These are phyloP conservation scores for Solanum corneliomulleri DNA, from an alignment of 257 asterid genomes.

Conservation along the genomic window DNA sequence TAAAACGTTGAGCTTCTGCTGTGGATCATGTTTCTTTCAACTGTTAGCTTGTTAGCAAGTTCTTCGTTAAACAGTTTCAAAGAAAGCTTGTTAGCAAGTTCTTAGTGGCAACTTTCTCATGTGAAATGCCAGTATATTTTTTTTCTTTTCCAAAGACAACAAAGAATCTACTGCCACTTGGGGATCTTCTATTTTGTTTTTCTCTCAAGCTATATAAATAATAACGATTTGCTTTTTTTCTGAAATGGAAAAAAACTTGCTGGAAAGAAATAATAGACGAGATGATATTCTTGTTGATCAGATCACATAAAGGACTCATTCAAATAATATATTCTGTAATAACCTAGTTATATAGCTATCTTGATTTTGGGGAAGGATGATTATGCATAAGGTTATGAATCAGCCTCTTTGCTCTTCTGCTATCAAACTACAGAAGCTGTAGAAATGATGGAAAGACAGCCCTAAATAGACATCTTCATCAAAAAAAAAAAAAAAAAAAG, in stretches of 20 bases:
- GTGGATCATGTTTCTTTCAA: background rate
- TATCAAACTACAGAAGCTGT: background rate
- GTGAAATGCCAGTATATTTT: background rate
- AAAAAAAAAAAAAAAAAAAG: too few species aligned
- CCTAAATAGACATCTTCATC: background rate
- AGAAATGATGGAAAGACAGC: background rate
- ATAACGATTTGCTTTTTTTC: background rate
- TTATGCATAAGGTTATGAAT: background rate
- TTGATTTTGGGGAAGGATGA: background rate
- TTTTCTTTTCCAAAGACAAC: background rate
- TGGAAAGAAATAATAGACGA: background rate
- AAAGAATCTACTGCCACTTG: background rate
- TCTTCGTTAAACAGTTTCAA: background rate
- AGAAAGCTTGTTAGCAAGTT: background rate
- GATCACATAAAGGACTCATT: background rate
- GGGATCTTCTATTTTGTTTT: background rate
- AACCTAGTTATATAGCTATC: background rate
- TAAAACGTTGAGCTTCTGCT: background rate
- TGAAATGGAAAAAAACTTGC: background rate
- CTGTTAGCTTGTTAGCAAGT: background rate
- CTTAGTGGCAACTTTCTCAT: background rate
- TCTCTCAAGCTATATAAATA: background rate
- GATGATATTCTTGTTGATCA: background rate
- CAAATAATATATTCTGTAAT: background rate
- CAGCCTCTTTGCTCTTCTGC: background rate